Evolutionary conservation across 208 protist species (phyloP), one percentile per base, ranked within the genome.

Genomic region (Acanthamoeba lenticulata): DNA sequence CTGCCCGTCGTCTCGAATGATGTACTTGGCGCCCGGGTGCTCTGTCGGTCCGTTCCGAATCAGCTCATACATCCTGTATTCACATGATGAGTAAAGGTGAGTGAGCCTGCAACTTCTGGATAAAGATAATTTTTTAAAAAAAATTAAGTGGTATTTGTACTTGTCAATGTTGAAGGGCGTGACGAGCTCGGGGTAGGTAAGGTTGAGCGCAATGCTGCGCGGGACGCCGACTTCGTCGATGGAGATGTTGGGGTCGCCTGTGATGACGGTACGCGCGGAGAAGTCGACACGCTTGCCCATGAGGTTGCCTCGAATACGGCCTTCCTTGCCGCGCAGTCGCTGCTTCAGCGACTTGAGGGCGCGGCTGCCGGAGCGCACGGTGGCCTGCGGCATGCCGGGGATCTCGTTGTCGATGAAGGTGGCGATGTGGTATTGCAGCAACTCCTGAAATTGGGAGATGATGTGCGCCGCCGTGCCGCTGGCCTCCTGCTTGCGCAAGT

Each of bases 261-360:
- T 99, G 97, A 99, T 99, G 94, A 99, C 99, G 0, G 99, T 99
- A 57, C 99, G 98, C 9, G 99, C 99, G 57, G 97, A 99, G 96
- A 99, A 99, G 95, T 99, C 99, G 32, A 99, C 99, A 90, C 99
- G 98, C 96, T 99, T 99, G 74, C 99, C 99, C 99, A 99, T 99
- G 9, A 99, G 95, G 96, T 99, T 99, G 40, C 98, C 98, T 67
- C 99, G 97, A 55, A 99, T 98, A 32, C 99, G 96, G 40, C 99
- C 99, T 95, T 99, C 98, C 96, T 99, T 99, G 49, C 99, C 99
- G 95, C 99, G 99, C 17, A 99, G 96, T 32, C 99, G 97, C 96
- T 99, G 98, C 83, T 97, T 97, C 65, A 99, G 99, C 24, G 98
- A 98, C 97, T 99, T 99, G 29, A 99, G 94, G 81, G 98, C 98